Evolutionary conservation across 108 stramenopile genomes (phyloP), one percentile per base, ranked within the genome.

Genomic region (Parmales sp.): DNA sequence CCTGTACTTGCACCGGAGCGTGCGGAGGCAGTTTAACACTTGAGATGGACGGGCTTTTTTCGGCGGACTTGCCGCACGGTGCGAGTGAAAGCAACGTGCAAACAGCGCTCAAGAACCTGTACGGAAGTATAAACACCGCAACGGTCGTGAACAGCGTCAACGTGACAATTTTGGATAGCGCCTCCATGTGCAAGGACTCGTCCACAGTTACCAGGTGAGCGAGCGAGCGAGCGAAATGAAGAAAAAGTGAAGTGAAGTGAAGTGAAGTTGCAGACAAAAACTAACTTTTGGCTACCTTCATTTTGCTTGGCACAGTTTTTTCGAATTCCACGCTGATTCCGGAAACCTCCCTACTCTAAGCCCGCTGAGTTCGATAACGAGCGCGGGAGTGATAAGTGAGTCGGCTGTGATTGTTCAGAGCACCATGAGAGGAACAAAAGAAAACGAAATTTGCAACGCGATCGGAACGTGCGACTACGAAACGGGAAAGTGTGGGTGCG

Each of bases 301-400:
- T 16, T 8, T 43, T 13, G 41, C 41, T 43, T 43, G 11, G 8
- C 8, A 43, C 41, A 13, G 11, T 0, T 43, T 43, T 5, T 28
- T 60, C 54, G 54, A 19, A 34, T 60, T 68, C 49, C 7, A 1
- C 22, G 51, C 37, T 22, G 45, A 45, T 2, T 26, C n/a, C 29
- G 68, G 68, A 1, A 68, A 68, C 49, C 68, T 50, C 16, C 68
- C 68, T 37, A 18, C 50, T 4, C 68, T 68, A 22, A 11, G 19
- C 1, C 25, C 18, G 4, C 4, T 51, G 0, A 19, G 50, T 4
- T 51, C 68, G 37, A 1, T 67, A 9, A 29, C 29, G 31, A 36
- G 48, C 44, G 28, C 11, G 1, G 45, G 28, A 18, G 66, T 18
- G 9, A 7, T 31, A 1, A 46, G 37, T 34, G 25, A 29, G 11